Conservation (phyloP, 306 rosid genomes). For the Quercus suber region DNA sequence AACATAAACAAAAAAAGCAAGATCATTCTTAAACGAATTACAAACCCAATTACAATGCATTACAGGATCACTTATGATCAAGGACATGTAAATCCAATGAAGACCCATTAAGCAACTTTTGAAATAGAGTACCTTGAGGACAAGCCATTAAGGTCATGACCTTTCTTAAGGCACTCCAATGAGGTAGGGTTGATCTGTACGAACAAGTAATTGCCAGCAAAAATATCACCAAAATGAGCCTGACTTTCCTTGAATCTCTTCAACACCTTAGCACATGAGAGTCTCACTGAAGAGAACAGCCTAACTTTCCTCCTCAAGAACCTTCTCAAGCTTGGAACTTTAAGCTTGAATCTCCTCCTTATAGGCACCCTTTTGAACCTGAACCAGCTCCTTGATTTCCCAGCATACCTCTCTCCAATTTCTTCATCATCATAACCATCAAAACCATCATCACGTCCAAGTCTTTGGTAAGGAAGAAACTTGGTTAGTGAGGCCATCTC, state of each 20-base stretch:
- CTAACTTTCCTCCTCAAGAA: slow-evolving; percentile 52
- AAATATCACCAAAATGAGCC: slow-evolving; percentile 68
- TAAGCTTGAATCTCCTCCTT: slow-evolving; percentile 57
- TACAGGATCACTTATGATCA: no score
- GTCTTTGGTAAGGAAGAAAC: slow-evolving; percentile 50
- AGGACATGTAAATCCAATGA: background rate
- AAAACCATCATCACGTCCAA: slow-evolving; percentile 25
- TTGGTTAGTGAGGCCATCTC: slow-evolving; percentile 26
- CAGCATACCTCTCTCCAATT: slow-evolving; percentile 10
- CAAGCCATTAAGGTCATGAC: background rate
- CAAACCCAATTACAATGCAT: no score
- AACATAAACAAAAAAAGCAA: no score
- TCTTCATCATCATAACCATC: slow-evolving; percentile 22
- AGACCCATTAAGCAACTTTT: slow-evolving; percentile 17
- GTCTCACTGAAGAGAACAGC: slow-evolving; percentile 38
- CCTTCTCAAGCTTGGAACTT: slow-evolving; percentile 58
- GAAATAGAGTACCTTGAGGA: slow-evolving; percentile 24
- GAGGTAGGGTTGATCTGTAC: slow-evolving; percentile 63
- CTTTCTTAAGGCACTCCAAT: slow-evolving; percentile 33
- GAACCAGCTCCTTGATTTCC: slow-evolving; percentile 42
- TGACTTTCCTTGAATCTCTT: slow-evolving; percentile 60
- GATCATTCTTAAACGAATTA: no score
- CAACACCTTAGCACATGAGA: slow-evolving; percentile 37
- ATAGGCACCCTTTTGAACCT: slow-evolving; percentile 38
- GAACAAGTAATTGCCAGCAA: slow-evolving; percentile 82